A percentile compares a stretch with the other conserved stretches of the same genome.
Evolutionary conservation across 139 green algal species (phyloP).

Genomic region (Volvox africanus): DNA sequence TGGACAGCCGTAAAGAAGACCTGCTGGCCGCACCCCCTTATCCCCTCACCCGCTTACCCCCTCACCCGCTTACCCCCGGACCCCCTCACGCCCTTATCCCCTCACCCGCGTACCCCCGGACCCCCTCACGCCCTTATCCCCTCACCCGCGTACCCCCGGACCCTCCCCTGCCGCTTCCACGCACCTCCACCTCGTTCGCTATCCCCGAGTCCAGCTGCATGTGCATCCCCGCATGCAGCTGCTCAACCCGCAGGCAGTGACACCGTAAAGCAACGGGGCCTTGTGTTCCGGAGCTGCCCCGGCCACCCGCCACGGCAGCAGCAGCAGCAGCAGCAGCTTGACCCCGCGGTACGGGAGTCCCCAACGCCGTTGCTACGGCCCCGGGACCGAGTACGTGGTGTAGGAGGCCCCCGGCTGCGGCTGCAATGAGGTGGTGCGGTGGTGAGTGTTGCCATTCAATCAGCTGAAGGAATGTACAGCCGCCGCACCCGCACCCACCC

Average conservation of each 20-base stretch:
- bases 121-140: too few species aligned
- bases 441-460: too few species aligned
- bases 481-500: too few species aligned
- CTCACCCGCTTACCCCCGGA: too few species aligned
- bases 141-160: too few species aligned
- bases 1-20: too few species aligned
- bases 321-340: background rate
- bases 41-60: too few species aligned
- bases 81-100: too few species aligned
- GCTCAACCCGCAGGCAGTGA: constrained; percentile 45
- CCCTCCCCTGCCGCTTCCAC: background rate
- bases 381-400: constrained; percentile 59
- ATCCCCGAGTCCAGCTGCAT: constrained; percentile 75
- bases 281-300: background rate
- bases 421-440: background rate
- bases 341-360: background rate
- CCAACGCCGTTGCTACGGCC: constrained; percentile 33
- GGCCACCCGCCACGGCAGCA: background rate
- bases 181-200: constrained; percentile 54
- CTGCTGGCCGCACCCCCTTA: too few species aligned
- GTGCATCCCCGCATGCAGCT: constrained; percentile 50
- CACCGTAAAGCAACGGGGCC: background rate
- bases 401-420: constrained; percentile 77
- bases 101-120: too few species aligned
- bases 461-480: too few species aligned